These are phyloP conservation scores for Coprinellus aureogranulatus DNA, from an alignment of 768 basidiomycete genomes.

Conservation along the genomic window DNA sequence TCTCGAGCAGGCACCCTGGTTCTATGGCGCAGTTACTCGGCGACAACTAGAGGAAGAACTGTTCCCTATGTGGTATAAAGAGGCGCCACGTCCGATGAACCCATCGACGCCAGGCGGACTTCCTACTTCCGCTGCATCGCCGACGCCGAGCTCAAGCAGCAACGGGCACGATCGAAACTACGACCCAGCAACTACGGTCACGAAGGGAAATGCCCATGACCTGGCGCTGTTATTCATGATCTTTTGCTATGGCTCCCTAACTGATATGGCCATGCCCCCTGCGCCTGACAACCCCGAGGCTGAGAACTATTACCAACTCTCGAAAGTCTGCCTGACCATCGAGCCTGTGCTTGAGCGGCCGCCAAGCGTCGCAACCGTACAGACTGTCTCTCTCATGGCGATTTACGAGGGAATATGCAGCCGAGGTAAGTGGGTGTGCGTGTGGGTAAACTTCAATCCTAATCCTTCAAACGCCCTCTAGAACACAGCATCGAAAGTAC, in stretches of 20 bases:
- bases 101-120: background rate
- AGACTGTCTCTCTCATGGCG: constrained; percentile 63
- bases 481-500: constrained; percentile 71
- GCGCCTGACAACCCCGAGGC: constrained; percentile 53
- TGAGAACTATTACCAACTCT: constrained; percentile 55
- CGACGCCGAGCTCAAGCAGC: constrained; percentile 5
- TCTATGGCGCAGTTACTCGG: constrained; percentile 68
- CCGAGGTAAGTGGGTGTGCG: no score
- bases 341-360: constrained; percentile 70
- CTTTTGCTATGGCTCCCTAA: constrained; percentile 61
- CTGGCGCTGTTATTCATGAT: constrained; percentile 62
- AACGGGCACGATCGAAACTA: constrained; percentile 3
- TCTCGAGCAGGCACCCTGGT: constrained; percentile 78
- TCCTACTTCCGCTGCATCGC: constrained; percentile 9
- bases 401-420: constrained; percentile 70
- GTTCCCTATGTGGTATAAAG: constrained; percentile 65
- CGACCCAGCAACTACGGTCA: background rate
- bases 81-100: constrained; percentile 33
- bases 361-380: constrained; percentile 68
- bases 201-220: constrained; percentile 44
- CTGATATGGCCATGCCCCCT: constrained; percentile 50
- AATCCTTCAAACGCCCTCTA: no score
- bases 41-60: constrained; percentile 63
- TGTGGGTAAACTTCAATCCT: no score
- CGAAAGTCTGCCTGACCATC: constrained; percentile 62